Conservation (phyloP, 441 rosid genomes). For the Corymbia citriodora region DNA sequence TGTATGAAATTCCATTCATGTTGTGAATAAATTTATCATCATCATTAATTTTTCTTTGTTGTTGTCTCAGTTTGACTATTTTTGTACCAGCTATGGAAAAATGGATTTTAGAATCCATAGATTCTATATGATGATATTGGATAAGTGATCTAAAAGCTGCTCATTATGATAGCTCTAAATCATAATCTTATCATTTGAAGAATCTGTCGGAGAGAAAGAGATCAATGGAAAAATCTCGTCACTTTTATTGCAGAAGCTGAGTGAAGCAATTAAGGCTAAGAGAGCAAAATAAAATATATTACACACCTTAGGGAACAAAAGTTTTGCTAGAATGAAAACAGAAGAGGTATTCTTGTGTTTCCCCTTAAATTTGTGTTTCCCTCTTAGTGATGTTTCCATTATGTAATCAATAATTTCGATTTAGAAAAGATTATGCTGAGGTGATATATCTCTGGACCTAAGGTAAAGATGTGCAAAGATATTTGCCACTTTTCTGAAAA, state of each 20-base stretch:
- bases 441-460: no score
- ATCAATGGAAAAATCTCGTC: no score
- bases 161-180: neutral
- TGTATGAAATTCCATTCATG: neutral
- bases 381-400: no score
- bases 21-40: no score
- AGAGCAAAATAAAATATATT: neutral
- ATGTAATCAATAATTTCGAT: no score
- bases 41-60: neutral
- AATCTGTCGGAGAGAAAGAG: neutral
- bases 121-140: neutral
- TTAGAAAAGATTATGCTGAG: no score
- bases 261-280: neutral
- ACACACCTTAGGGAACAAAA: neutral
- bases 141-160: neutral
- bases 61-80: neutral
- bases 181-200: accelerated
- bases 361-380: no score
- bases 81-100: neutral
- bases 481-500: no score
- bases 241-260: neutral
- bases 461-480: no score
- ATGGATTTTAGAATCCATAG: neutral
- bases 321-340: no score
- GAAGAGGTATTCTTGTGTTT: no score